These are phyloP conservation scores for Diplodia scrobiculata DNA, from an alignment of 2,329 filamentous ascomycete species.

Conservation along the genomic window DNA sequence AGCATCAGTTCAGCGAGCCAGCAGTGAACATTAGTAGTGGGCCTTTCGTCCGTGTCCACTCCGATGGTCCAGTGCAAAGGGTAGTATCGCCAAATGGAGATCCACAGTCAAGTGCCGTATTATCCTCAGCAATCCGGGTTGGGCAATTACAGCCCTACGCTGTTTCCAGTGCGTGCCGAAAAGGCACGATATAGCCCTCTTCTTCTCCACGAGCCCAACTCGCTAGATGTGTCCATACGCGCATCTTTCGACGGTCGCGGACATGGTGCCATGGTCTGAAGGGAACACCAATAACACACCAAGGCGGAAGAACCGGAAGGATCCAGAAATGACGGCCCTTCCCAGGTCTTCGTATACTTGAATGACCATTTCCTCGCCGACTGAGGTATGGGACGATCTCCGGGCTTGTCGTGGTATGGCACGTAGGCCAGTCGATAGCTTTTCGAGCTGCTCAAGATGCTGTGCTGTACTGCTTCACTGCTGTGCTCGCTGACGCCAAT, in stretches of 20 bases:
- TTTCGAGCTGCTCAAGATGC: background rate
- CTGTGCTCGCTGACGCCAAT: constrained; percentile 56
- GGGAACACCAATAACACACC: background rate
- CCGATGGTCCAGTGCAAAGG: background rate
- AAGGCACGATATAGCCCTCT: background rate
- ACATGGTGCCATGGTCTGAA: background rate
- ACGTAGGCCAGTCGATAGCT: background rate
- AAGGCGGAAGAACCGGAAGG: constrained; percentile 2
- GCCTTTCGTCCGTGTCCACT: background rate
- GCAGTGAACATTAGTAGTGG: constrained; percentile 56
- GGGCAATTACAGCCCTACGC: background rate
- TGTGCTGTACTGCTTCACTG: constrained; percentile 44
- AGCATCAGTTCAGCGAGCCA: constrained; percentile 60
- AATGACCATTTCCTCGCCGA: constrained; percentile 19
- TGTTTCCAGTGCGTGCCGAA: background rate
- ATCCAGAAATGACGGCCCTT: background rate
- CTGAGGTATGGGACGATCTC: constrained; percentile 13
- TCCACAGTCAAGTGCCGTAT: constrained; percentile 9
- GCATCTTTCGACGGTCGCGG: background rate
- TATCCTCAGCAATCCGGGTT: constrained; percentile 14
- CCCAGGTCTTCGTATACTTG: constrained; percentile 1
- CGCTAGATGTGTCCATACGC: background rate
- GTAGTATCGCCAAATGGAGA: background rate
- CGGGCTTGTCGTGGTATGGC: background rate
- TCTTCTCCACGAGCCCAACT: background rate